These are phyloP conservation scores for Thielaviopsis populi DNA, from an alignment of 2,329 filamentous ascomycete species.

Conservation along the genomic window DNA sequence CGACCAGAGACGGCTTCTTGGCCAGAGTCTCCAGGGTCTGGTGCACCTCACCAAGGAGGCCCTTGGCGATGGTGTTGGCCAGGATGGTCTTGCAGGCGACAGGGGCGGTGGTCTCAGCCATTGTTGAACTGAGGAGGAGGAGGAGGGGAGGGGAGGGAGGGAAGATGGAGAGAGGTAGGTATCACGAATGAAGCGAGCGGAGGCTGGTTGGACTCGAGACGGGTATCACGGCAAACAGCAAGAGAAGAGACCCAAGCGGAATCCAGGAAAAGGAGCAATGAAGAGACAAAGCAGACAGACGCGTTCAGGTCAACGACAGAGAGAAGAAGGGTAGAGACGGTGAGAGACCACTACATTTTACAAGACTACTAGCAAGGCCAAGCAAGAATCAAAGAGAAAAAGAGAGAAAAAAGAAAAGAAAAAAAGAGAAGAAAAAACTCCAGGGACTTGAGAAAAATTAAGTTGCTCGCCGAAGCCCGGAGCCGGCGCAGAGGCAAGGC, in stretches of 20 bases:
- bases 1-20: conserved; percentile 64
- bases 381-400: not conserved
- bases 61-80: conserved; percentile 73
- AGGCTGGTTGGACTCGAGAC: not conserved
- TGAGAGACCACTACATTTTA: not conserved
- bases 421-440: conserved; percentile 3
- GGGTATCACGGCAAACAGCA: not conserved
- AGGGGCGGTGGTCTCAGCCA: conserved; percentile 11
- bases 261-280: not conserved
- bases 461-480: conserved; percentile 16
- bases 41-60: conserved; percentile 61
- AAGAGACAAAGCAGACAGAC: not conserved
- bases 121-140: not conserved
- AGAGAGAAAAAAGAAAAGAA: not conserved
- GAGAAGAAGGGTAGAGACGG: not conserved
- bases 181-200: not conserved
- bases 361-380: not conserved
- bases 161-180: no score
- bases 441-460: conserved; percentile 1
- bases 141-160: no score
- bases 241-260: not conserved
- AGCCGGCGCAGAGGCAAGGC: not conserved
- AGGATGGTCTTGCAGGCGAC: conserved; percentile 81
- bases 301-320: not conserved
- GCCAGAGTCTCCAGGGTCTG: conserved; percentile 58